These are phyloP conservation scores for Penicillium hordei DNA, from an alignment of 2,329 filamentous ascomycete genomes.

Conservation along the genomic window DNA sequence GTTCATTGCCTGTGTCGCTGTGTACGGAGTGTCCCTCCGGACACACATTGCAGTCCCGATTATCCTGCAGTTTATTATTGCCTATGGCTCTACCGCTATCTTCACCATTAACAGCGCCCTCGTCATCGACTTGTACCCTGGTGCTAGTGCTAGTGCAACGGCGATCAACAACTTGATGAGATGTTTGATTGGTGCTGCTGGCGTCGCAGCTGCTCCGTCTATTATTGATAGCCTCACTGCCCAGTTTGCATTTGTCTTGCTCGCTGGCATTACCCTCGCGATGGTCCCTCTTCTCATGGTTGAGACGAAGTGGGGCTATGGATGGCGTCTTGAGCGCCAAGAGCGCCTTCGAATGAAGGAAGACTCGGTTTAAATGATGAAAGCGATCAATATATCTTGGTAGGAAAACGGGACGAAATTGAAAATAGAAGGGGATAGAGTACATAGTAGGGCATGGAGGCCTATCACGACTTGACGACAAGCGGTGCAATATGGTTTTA, in stretches of 20 bases:
- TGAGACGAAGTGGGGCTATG: constrained; percentile 30
- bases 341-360: constrained; percentile 18
- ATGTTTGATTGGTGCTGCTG: constrained; percentile 39
- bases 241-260: constrained; percentile 27
- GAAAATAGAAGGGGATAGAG: neutral
- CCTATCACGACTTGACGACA: constrained; percentile 10
- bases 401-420: neutral
- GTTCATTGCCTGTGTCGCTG: constrained; percentile 38
- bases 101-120: constrained; percentile 40
- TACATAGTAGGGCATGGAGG: neutral
- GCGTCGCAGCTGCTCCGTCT: constrained; percentile 33
- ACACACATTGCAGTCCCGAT: constrained; percentile 37
- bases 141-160: constrained; percentile 36
- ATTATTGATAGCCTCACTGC: constrained; percentile 37
- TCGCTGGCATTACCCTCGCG: constrained; percentile 29
- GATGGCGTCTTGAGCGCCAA: constrained; percentile 29
- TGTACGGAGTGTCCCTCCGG: constrained; percentile 32
- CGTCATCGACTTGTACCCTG: constrained; percentile 41
- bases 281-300: constrained; percentile 27
- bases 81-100: constrained; percentile 35
- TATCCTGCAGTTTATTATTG: constrained; percentile 41
- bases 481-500: neutral
- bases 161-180: constrained; percentile 41
- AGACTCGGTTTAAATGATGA: neutral
- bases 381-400: neutral